Percentiles rank a stretch among this genome's conserved stretches.
Evolutionary conservation across 208 protist species (phyloP).

Genomic region (Trypanosoma avium): DNA sequence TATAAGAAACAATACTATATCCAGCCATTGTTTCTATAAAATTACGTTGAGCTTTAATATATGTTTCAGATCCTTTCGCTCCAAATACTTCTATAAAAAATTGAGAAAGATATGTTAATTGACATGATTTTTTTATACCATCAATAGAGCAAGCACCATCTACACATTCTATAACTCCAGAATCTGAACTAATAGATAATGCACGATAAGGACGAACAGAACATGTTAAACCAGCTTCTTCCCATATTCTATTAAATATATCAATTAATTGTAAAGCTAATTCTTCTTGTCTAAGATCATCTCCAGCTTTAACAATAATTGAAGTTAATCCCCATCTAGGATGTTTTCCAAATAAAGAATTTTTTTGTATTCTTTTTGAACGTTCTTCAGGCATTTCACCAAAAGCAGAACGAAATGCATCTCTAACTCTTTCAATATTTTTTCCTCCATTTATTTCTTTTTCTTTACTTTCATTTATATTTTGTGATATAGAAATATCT

Average conservation of each 20-base stretch:
- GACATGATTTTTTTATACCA: constrained; percentile 85
- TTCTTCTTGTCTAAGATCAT: constrained; percentile 93
- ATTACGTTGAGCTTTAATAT: constrained; percentile 76
- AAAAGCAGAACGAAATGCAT: constrained; percentile 49
- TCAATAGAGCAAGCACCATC: constrained; percentile 89
- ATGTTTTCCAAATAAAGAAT: constrained; percentile 78
- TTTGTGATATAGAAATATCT: constrained; percentile 9
- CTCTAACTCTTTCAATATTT: background rate
- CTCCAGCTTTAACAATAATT: constrained; percentile 92
- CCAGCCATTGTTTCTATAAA: constrained; percentile 95
- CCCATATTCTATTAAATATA: constrained; percentile 84
- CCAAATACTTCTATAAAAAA: constrained; percentile 85
- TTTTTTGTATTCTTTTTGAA: constrained; percentile 42
- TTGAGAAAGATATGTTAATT: constrained; percentile 60
- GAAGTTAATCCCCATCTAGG: constrained; percentile 83
- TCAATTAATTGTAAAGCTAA: constrained; percentile 92
- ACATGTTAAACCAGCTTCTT: constrained; percentile 81
- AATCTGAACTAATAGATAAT: constrained; percentile 72
- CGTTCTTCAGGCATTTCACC: constrained; percentile 62
- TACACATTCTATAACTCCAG: constrained; percentile 88
- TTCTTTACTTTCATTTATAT: background rate
- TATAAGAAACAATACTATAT: constrained; percentile 94
- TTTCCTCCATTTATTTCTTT: background rate
- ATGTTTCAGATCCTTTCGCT: constrained; percentile 48
- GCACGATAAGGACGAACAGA: constrained; percentile 76